Conservation (phyloP, 2,329 filamentous ascomycete genomes). For the Aspergillus floridensis region DNA sequence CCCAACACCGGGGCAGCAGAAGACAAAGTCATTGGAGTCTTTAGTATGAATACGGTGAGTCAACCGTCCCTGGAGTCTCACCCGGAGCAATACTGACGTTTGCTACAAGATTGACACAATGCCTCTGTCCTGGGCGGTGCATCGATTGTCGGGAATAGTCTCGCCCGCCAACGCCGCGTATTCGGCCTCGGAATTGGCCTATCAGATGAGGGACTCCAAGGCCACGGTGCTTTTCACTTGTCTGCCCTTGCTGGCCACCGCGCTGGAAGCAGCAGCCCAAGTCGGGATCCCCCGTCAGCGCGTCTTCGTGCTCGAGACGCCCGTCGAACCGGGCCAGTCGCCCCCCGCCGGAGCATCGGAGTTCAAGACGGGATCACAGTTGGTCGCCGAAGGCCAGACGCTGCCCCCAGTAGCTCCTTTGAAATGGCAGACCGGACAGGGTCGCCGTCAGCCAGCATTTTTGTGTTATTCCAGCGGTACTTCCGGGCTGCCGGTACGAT, state of each 20-base stretch:
- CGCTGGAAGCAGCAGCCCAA: not conserved
- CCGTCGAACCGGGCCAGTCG: not conserved
- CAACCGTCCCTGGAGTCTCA: not conserved
- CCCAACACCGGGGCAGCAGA: constrained; percentile 7
- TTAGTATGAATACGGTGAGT: constrained; percentile 11
- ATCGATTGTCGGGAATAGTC: constrained; percentile 12
- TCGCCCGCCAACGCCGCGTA: constrained; percentile 6
- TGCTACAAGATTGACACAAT: constrained; percentile 8
- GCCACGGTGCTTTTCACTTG: constrained; percentile 7
- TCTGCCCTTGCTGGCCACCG: constrained; percentile 6
- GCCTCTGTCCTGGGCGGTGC: constrained; percentile 9
- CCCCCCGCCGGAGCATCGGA: not conserved
- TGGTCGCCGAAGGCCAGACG: constrained; percentile 1
- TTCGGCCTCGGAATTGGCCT: constrained; percentile 4
- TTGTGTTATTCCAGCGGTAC: constrained; percentile 10
- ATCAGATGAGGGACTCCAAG: constrained; percentile 3
- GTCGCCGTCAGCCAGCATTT: constrained; percentile 8
- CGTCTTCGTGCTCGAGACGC: constrained; percentile 3
- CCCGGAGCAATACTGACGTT: not conserved
- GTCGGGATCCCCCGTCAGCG: not conserved
- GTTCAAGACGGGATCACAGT: constrained; percentile 4
- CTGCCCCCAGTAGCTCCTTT: not conserved
- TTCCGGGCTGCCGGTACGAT: constrained; percentile 9
- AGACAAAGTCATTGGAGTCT: constrained; percentile 12
- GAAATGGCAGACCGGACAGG: constrained; percentile 5